These are phyloP conservation scores for Lyophyllum decastes DNA, from an alignment of 768 basidiomycete species.

Conservation along the genomic window DNA sequence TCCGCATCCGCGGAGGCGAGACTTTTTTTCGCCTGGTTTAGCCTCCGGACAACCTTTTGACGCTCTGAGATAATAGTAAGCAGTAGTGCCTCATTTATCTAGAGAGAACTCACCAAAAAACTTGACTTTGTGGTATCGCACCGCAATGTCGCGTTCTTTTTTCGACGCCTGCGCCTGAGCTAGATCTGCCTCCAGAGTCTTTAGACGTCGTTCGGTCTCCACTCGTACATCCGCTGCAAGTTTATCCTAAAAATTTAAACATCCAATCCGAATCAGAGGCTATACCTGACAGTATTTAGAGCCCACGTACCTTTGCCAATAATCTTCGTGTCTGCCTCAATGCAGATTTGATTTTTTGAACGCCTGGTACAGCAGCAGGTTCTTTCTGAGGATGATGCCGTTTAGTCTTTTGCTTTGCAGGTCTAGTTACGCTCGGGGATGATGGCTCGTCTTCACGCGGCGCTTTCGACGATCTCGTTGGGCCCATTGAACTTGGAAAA, in stretches of 20 bases:
- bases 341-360: slow-evolving; percentile 85
- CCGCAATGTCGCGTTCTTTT: slow-evolving; percentile 73
- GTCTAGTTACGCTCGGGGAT: slow-evolving; percentile 14
- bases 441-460: slow-evolving; percentile 11
- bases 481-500: slow-evolving; percentile 20
- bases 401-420: slow-evolving; percentile 26
- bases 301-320: slow-evolving; percentile 65
- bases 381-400: slow-evolving; percentile 27
- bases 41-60: slow-evolving; percentile 80
- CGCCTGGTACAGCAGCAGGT: slow-evolving; percentile 51
- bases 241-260: slow-evolving; percentile 52
- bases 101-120: slow-evolving; percentile 79
- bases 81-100: background rate
- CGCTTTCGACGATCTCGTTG: slow-evolving; percentile 16
- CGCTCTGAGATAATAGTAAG: slow-evolving; percentile 55
- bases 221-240: slow-evolving; percentile 85
- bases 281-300: background rate
- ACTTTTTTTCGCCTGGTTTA: slow-evolving; percentile 66
- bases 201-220: slow-evolving; percentile 77
- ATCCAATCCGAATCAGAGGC: background rate
- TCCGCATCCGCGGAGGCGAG: slow-evolving; percentile 38
- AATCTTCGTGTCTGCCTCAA: slow-evolving; percentile 83
- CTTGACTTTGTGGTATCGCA: slow-evolving; percentile 86
- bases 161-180: slow-evolving; percentile 58
- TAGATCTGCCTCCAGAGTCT: slow-evolving; percentile 74